Base-by-base conservation (phyloP, 2,329 filamentous ascomycete genomes). In the Microdochium paspali region DNA sequence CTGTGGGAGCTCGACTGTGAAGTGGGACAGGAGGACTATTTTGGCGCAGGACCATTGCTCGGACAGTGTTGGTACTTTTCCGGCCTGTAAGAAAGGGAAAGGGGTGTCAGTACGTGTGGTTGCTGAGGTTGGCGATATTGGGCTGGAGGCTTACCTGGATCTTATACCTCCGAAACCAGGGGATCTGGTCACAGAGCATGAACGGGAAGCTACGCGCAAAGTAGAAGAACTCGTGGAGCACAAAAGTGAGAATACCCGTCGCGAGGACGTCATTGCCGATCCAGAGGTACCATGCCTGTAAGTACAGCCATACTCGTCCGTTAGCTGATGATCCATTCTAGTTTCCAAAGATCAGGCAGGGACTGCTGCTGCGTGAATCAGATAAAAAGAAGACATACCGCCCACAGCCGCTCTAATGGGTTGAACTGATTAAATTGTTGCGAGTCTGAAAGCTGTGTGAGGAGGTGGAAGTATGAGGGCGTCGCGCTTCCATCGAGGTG, bases 221-320 rank as follows among this genome's bases (percentile, higher is more conserved):
- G 75, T 98, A 98, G 60, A 98, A 79, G 39, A 82, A 47, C 69
- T 98, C 93, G 74, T 98, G 93, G 80, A 97, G 87, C 56, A 85
- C 70, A 67, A 98, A 98, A 59, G 89, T 95, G 87, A 97, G 85
- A 72, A 98, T 93, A 51, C 93, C 93, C 3, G 93, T 98, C 50
- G 93, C 93, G 52, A 98, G 82, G 47, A 87, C 84, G 70, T 98
- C 93, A 66, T 98, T 98, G 66, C 94, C 87, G 85, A 97, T 95
- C 78, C 84, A 98, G n/a, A 91, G 80, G 67, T 98, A 98, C 91
- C 90, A 97, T 39, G 90, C 83, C 68, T 82, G 35, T 21, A 40
- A 5, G 18, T 18, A 15, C 4, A 35, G 13, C 15, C 31, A 47
- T 10, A 24, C 23, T 25, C 48, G 28, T 46, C 48, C 49, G 47